A percentile compares a stretch with the other conserved stretches of the same genome.
These are phyloP conservation scores for Saccharomycopsis hybrid DNA, from an alignment of 1,139 yeast species.

Conservation along the genomic window DNA sequence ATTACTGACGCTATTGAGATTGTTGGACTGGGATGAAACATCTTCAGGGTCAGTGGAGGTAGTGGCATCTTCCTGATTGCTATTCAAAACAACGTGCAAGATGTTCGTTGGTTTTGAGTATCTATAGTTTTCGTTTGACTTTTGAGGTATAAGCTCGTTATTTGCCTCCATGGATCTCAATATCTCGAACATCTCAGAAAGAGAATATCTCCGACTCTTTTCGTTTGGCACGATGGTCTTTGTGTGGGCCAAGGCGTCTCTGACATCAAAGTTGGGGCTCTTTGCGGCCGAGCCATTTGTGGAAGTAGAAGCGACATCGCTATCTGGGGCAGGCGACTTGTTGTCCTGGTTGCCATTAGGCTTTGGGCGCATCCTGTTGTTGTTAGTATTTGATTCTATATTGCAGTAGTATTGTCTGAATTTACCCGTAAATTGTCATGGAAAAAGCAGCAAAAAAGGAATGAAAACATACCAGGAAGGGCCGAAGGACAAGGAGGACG, in stretches of 20 bases:
- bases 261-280: conserved; percentile 17
- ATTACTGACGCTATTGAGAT: too few relatives aligned
- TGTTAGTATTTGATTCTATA: conserved; percentile 22
- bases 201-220: conserved; percentile 13
- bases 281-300: not conserved
- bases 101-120: conserved; percentile 9
- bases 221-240: conserved; percentile 12
- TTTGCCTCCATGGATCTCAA: conserved; percentile 8
- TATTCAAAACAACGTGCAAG: conserved; percentile 5
- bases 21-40: not conserved
- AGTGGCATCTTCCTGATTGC: not conserved
- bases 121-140: conserved; percentile 6
- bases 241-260: conserved; percentile 19
- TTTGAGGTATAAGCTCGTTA: conserved; percentile 6
- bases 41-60: not conserved
- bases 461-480: conserved; percentile 34
- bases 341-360: conserved; percentile 15
- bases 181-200: conserved; percentile 16
- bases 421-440: not conserved
- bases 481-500: conserved; percentile 33
- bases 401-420: too few relatives aligned
- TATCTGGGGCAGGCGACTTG: conserved; percentile 11
- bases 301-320: not conserved
- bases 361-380: conserved; percentile 30
- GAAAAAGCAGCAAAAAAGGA: not conserved